Evolutionary conservation across 2,329 filamentous ascomycete species (phyloP), one percentile per base, ranked within the genome.

Genomic region (Colletotrichum orchidophilum): DNA sequence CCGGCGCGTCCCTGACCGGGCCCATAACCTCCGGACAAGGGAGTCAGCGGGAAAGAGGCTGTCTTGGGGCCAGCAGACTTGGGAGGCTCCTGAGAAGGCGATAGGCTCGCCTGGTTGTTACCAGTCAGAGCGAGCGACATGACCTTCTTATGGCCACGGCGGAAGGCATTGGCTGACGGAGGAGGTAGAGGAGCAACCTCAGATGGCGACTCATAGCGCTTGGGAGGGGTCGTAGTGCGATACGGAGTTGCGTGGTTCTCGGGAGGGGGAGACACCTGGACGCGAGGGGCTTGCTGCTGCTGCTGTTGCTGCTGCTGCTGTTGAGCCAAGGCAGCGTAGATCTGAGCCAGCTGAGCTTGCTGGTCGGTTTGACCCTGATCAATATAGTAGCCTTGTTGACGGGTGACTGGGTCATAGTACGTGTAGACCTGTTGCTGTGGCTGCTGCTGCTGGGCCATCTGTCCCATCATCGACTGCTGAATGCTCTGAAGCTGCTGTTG

Each of bases 1-100:
- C 96, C 96, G 78, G 95, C 95, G 79, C 96, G 94, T 70, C 88
- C 94, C 81, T 98, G 95, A 64, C 96, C 96, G 68, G 96, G 96
- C 57, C 95, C 96, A 78, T 98, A 98, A 7, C 92, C 93, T 73
- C 95, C 95, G 46, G 92, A 95, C 81, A 92, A 84, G 1, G 94
- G 95, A 7, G 94, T 96, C 46, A 91, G 86, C 6, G 96, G 94
- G 80, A 97, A 93, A 46, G 90, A 90, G 52, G 93, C 90, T 46
- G 94, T 93, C 85, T 95, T 96, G 68, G 94, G 94, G 1, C 87
- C 93, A 49, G 90, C 85, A 29, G 89, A 89, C 80, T 88, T 91
- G 59, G 86, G 86, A 2, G 81, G 80, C 11, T 87, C 84, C 15
- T 82, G 78, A 46, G 73, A 81, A 78, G 54, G 83, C 77, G 57